Percentiles rank a stretch among this genome's conserved stretches.
Conservation (phyloP, 202 grass and related monocot genomes). For the Schoenoplectus tabernaemontani region DNA sequence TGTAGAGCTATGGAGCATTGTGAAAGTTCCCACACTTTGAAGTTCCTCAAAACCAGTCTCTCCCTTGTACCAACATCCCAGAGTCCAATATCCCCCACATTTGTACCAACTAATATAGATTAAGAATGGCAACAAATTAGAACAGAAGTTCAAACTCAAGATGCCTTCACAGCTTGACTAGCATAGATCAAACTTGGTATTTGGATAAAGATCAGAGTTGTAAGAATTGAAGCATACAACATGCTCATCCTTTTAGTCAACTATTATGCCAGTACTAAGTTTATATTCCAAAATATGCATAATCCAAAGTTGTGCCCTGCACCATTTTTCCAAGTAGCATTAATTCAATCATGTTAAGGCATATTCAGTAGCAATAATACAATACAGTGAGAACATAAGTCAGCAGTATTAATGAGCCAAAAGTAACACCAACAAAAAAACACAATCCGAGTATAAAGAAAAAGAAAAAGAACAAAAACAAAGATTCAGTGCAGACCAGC, state of each 20-base stretch:
- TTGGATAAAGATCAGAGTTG: background rate
- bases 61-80: constrained; percentile 95
- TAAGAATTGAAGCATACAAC: background rate
- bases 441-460: background rate
- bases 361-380: background rate
- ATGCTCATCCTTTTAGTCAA: background rate
- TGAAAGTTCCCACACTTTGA: constrained; percentile 87
- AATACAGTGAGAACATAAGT: background rate
- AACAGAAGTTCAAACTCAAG: background rate
- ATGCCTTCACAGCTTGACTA: constrained; percentile 1
- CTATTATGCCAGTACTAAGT: background rate
- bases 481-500: background rate
- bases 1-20: constrained; percentile 63
- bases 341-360: background rate
- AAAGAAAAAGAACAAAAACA: constrained; percentile 6
- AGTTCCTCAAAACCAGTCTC: constrained; percentile 55
- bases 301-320: background rate
- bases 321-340: background rate
- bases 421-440: background rate
- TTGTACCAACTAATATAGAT: constrained; percentile 78
- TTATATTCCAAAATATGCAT: background rate
- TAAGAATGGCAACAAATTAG: constrained; percentile 16
- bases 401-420: background rate
- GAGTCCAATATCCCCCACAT: constrained; percentile 82
- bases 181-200: background rate